phyloP scores from a whole-genome alignment of 345 rosid genomes.

The Brassica incana region DNA sequence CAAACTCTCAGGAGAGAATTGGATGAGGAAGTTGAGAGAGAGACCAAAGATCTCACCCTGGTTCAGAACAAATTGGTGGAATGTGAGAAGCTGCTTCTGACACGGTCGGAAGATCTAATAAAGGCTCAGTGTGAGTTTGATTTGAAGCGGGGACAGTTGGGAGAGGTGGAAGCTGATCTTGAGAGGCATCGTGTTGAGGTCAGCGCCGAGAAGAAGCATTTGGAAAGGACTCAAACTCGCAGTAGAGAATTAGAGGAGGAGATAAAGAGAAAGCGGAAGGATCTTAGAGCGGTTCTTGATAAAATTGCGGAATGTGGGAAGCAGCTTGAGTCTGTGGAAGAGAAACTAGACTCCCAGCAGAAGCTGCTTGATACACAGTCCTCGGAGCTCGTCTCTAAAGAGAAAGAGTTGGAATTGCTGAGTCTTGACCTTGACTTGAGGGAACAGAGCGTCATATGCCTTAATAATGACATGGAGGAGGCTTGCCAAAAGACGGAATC shows the following conservation, averaged over 20 bases:
- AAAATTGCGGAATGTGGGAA: neutral
- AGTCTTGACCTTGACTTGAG: constrained; percentile 19
- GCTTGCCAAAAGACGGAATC: constrained; percentile 5
- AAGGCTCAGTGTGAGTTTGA: neutral
- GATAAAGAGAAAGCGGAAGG: neutral
- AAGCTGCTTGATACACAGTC: constrained; percentile 14
- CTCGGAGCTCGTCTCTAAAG: constrained; percentile 16
- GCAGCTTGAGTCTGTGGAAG: constrained; percentile 4
- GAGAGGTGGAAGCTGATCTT: neutral
- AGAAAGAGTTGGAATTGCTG: constrained; percentile 13
- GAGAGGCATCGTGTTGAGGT: neutral
- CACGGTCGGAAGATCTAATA: neutral
- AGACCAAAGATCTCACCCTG: neutral
- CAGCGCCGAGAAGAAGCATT: neutral
- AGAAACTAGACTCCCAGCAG: constrained; percentile 15
- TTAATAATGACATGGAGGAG: constrained; percentile 3
- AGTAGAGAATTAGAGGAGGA: constrained; percentile 16
- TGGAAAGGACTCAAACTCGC: neutral
- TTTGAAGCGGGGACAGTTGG: neutral
- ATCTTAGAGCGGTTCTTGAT: neutral
- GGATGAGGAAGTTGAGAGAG: neutral
- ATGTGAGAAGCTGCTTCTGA: neutral
- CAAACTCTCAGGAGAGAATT: neutral
- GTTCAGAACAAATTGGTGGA: neutral
- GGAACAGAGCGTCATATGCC: neutral